Percentiles rank a stretch among this genome's conserved stretches.
Evolutionary conservation across 495 filamentous ascomycete genomes (phyloP).

Genomic region (Daldinia caldariorum): DNA sequence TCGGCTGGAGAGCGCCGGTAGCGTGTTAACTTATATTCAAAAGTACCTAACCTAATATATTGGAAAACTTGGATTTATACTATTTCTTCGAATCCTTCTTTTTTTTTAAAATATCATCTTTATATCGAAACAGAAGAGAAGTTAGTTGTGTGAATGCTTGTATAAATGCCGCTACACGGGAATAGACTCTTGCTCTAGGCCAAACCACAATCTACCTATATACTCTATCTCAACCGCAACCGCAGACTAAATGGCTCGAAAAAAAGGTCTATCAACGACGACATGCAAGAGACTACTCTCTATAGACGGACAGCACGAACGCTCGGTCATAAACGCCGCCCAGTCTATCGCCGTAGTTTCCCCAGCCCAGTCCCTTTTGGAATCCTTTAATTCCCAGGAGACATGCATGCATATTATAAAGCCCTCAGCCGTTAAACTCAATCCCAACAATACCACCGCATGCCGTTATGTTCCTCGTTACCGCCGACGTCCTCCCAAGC

Average conservation of each 20-base stretch:
- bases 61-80: constrained; percentile 6
- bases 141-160: constrained; percentile 10
- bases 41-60: constrained; percentile 14
- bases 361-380: not conserved
- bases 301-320: constrained; percentile 17
- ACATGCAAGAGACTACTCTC: constrained; percentile 8
- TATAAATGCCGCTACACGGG: constrained; percentile 10
- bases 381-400: constrained; percentile 12
- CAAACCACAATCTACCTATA: constrained; percentile 24
- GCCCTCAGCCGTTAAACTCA: constrained; percentile 3
- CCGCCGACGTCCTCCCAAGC: not conserved
- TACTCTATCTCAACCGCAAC: constrained; percentile 8
- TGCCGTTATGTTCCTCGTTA: not conserved
- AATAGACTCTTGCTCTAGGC: constrained; percentile 13
- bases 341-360: constrained; percentile 24
- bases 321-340: constrained; percentile 32
- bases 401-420: not conserved
- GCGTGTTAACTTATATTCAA: not conserved
- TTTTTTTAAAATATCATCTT: constrained; percentile 1
- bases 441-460: constrained; percentile 10
- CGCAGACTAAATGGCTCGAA: constrained; percentile 20
- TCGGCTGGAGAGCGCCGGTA: not conserved
- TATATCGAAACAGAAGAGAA: constrained; percentile 11
- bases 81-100: constrained; percentile 9
- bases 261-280: constrained; percentile 14